These are phyloP conservation scores for Paxillus rubicundulus DNA, from an alignment of 768 basidiomycete genomes.

Conservation along the genomic window DNA sequence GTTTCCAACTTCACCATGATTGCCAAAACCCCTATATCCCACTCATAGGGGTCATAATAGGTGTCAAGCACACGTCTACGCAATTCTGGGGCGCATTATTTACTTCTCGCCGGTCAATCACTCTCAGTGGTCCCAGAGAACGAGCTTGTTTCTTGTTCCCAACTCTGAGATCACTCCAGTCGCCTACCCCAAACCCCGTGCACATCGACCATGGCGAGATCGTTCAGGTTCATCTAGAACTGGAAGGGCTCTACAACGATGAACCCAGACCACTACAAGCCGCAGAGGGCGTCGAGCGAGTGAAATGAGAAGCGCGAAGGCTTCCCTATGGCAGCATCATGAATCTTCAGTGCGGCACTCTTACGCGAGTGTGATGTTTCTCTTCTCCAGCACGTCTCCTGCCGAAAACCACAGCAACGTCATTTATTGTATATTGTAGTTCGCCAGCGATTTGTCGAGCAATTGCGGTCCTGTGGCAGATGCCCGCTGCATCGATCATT, in stretches of 20 bases:
- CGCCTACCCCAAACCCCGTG: constrained; percentile 62
- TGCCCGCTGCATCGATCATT: neutral
- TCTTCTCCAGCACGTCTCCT: too few relatives aligned
- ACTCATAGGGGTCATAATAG: too few relatives aligned
- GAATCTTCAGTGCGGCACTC: constrained; percentile 20
- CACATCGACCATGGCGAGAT: constrained; percentile 79
- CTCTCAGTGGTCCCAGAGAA: constrained; percentile 70
- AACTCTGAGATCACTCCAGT: constrained; percentile 61
- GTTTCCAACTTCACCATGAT: too few relatives aligned
- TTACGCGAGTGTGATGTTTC: too few relatives aligned
- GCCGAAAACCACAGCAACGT: too few relatives aligned
- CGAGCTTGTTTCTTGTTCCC: constrained; percentile 84
- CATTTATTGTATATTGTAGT: too few relatives aligned
- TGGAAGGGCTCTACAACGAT: constrained; percentile 81
- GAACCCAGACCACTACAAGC: constrained; percentile 82
- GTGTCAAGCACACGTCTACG: too few relatives aligned
- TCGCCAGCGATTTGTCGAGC: too few relatives aligned
- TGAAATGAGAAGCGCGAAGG: constrained; percentile 45
- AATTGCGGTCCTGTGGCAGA: too few relatives aligned
- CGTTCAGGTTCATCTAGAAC: constrained; percentile 73
- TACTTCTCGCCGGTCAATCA: neutral
- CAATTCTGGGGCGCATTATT: neutral
- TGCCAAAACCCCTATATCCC: too few relatives aligned
- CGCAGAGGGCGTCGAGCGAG: constrained; percentile 56
- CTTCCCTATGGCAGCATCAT: constrained; percentile 74